Evolutionary conservation across 2,329 filamentous ascomycete genomes (phyloP).

Genomic region (Penicillium freii): DNA sequence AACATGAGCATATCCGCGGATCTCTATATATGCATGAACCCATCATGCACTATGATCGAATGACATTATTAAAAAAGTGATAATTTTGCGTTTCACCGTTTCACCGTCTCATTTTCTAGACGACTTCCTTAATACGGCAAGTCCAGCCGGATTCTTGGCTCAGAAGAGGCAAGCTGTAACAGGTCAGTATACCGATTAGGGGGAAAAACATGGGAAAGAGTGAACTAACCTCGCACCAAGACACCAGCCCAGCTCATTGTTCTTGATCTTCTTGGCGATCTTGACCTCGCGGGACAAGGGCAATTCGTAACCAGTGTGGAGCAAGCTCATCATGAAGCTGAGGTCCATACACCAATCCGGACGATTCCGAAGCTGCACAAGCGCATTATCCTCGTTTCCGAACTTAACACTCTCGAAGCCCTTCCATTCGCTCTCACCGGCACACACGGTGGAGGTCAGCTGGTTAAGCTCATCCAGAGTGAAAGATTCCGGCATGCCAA

Average conservation of each 20-base stretch:
- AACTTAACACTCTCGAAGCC: slow-evolving; percentile 74
- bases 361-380: slow-evolving; percentile 75
- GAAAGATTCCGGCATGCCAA: slow-evolving; percentile 98
- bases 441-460: slow-evolving; percentile 79
- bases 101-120: slow-evolving; percentile 43
- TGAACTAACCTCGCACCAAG: slow-evolving; percentile 80
- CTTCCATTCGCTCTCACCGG: slow-evolving; percentile 73
- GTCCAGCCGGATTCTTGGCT: slow-evolving; percentile 82
- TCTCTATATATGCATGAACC: slow-evolving; percentile 33
- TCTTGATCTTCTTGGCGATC: slow-evolving; percentile 98
- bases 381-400: slow-evolving; percentile 68
- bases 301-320: slow-evolving; percentile 98
- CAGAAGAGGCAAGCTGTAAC: slow-evolving; percentile 72
- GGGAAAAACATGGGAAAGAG: not conserved
- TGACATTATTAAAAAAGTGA: slow-evolving; percentile 23
- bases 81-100: slow-evolving; percentile 16
- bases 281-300: slow-evolving; percentile 92
- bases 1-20: slow-evolving; percentile 19
- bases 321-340: slow-evolving; percentile 90
- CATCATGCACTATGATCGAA: slow-evolving; percentile 24
- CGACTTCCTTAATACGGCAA: slow-evolving; percentile 77
- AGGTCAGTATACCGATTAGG: slow-evolving; percentile 23
- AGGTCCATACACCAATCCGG: slow-evolving; percentile 93
- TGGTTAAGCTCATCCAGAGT: slow-evolving; percentile 87
- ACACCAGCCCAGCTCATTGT: slow-evolving; percentile 96